Evolutionary conservation across 192 early-diverging fungal genomes (phyloP).

Genomic region (Nowakowskiella sp.): DNA sequence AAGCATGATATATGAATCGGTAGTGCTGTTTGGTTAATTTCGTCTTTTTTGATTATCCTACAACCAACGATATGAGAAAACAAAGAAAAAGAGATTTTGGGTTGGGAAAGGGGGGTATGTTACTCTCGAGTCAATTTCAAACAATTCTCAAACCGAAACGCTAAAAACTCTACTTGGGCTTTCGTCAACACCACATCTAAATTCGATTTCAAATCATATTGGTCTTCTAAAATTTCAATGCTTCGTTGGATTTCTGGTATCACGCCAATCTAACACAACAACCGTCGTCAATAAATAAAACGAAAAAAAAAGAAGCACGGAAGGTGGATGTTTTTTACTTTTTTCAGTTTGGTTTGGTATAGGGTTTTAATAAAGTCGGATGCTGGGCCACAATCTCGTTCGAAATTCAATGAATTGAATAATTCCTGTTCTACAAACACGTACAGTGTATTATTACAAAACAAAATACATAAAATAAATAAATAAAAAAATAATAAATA

Average conservation of each 20-base stretch:
- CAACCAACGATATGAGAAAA: not conserved
- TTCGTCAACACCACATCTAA: slow-evolving; percentile 39
- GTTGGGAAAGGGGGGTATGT: too few relatives aligned
- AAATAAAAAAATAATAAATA: slow-evolving; percentile 13
- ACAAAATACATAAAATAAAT: slow-evolving; percentile 8
- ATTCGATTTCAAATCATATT: slow-evolving; percentile 38
- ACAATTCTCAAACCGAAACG: not conserved
- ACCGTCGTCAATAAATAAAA: too few relatives aligned
- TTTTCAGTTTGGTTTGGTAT: slow-evolving; percentile 54
- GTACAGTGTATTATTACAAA: not conserved
- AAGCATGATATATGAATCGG: slow-evolving; percentile 62
- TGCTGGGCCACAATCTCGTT: slow-evolving; percentile 39
- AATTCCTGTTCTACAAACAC: slow-evolving; percentile 46
- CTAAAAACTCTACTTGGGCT: slow-evolving; percentile 49
- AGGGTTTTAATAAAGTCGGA: slow-evolving; percentile 48
- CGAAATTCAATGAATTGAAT: slow-evolving; percentile 42
- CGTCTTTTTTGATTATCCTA: slow-evolving; percentile 56
- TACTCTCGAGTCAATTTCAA: too few relatives aligned
- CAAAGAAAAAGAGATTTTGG: not conserved
- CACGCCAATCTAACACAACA: slow-evolving; percentile 38
- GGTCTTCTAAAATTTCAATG: slow-evolving; percentile 22
- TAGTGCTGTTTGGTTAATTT: slow-evolving; percentile 48
- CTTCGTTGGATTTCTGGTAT: slow-evolving; percentile 33
- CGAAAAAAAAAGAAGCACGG: not conserved
- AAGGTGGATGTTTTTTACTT: slow-evolving; percentile 27